Evolutionary conservation across 345 rosid genomes (phyloP), one percentile per base, ranked within the genome.

Genomic region (Cochlearia excelsa): DNA sequence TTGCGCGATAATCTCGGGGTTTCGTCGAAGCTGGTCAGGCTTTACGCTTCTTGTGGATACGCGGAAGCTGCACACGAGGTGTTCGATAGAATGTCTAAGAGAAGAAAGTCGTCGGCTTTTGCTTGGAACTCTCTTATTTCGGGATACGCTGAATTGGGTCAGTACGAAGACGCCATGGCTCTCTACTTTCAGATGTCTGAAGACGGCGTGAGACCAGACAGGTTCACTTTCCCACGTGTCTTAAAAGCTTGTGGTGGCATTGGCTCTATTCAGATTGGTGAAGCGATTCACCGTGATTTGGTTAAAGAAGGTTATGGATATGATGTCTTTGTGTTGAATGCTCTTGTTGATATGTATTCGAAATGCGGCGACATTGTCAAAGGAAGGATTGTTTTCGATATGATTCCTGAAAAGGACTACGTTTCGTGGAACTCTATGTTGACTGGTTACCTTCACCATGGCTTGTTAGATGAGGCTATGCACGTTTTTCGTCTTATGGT

Each of bases 81-180:
- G 84, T 91, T 91, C 51, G 98, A 91, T 66, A 69, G 79, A 76
- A 91, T 90, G 97, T 37, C 79, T 48, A 80, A 51, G 28, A 61
- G 90, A 55, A 61, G 90, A 55, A 59, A 68, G 1, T 59, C 62
- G 1, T 82, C 81, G 0, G 80, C 96, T 10, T 91, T 91, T 60
- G 77, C 88, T 0, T 91, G 98, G 97, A 91, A 91, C 61, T 87
- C 98, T 47, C 85, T 87, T 30, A 81, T 91, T 44, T 82, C 95
- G 0, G 96, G 96, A 16, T 88, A 91, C 46, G 74, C 84, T 3
- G 85, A 81, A 61, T 48, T 64, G 63, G 90, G 88, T 53, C 74
- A 71, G 45, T 77, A 79, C 45, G 96, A 85, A 68, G 95, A 87
- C 33, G 95, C 96, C 31, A 66, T 91, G 76, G 92, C 96, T 50